A percentile compares a stretch with the other conserved stretches of the same genome.
These are phyloP conservation scores for Lachnellula occidentalis DNA, from an alignment of 2,329 filamentous ascomycete species.

Conservation along the genomic window DNA sequence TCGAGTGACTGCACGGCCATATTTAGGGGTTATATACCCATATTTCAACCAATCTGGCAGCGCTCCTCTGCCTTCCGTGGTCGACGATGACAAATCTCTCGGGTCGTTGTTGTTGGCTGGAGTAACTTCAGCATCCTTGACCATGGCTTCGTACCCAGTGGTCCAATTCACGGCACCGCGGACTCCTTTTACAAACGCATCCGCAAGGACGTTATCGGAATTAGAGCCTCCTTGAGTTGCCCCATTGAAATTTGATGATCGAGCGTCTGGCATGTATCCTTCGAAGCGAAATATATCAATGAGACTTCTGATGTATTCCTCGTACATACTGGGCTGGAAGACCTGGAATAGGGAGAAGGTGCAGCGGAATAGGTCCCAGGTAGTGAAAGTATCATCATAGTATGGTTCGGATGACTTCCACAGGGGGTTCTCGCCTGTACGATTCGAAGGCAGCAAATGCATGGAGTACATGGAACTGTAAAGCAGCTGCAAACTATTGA, in stretches of 20 bases:
- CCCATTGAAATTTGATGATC: constrained; percentile 65
- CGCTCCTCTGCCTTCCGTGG: constrained; percentile 62
- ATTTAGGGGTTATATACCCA: constrained; percentile 61
- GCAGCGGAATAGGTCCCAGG: constrained; percentile 60
- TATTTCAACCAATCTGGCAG: constrained; percentile 61
- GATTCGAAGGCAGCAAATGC: constrained; percentile 63
- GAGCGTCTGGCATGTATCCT: constrained; percentile 59
- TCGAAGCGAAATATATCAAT: constrained; percentile 63
- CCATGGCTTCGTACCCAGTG: constrained; percentile 55
- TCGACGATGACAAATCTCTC: constrained; percentile 49
- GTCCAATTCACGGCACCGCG: constrained; percentile 56
- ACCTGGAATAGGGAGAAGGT: constrained; percentile 59
- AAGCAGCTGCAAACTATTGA: constrained; percentile 51
- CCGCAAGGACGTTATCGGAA: constrained; percentile 65
- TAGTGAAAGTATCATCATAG: constrained; percentile 66
- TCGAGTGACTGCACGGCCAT: constrained; percentile 56
- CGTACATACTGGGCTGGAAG: constrained; percentile 54
- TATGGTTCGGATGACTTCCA: constrained; percentile 61
- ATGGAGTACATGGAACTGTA: constrained; percentile 65
- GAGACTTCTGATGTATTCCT: constrained; percentile 60
- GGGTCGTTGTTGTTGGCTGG: constrained; percentile 54
- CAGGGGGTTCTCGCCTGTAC: constrained; percentile 63
- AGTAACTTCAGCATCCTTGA: constrained; percentile 58
- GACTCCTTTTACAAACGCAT: constrained; percentile 66
- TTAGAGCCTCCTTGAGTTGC: constrained; percentile 65